Evolutionary conservation across 148 eudicot species (phyloP).

Genomic region (Chenopodium quinoa): DNA sequence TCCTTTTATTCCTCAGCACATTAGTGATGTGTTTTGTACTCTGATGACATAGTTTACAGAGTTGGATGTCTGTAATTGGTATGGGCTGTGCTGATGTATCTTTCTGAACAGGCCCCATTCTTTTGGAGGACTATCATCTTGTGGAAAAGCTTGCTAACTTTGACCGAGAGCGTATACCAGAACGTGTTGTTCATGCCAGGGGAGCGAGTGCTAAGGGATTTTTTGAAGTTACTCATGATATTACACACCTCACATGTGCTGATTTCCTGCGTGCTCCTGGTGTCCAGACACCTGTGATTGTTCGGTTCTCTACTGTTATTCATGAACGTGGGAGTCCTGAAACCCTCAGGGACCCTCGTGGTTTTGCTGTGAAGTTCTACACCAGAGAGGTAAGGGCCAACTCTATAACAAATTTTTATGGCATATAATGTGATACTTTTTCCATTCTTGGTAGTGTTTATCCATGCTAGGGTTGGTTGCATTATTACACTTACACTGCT

Average conservation of each 20-base stretch:
- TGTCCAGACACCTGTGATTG: slow-evolving; percentile 91
- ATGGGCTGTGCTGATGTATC: slow-evolving; percentile 7
- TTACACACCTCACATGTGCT: slow-evolving; percentile 81
- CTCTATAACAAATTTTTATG: neutral
- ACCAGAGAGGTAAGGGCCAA: slow-evolving; percentile 74
- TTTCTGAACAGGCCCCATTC: slow-evolving; percentile 55
- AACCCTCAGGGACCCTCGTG: slow-evolving; percentile 91
- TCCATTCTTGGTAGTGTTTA: neutral
- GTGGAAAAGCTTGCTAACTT: slow-evolving; percentile 77
- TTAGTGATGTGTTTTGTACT: neutral
- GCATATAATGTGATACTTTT: neutral
- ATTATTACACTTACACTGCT: neutral
- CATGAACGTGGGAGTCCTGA: slow-evolving; percentile 99
- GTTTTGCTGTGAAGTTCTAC: slow-evolving; percentile 95
- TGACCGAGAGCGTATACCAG: slow-evolving; percentile 78
- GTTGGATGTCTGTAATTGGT: neutral
- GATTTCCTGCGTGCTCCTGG: slow-evolving; percentile 92
- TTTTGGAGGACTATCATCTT: slow-evolving; percentile 77
- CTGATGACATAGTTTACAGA: neutral
- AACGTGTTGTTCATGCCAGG: slow-evolving; percentile 84
- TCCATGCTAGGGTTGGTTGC: neutral
- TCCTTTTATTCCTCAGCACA: neutral
- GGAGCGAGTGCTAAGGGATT: slow-evolving; percentile 82
- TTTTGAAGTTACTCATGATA: slow-evolving; percentile 87
- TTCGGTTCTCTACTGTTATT: slow-evolving; percentile 93